A percentile compares a stretch with the other conserved stretches of the same genome.
Conservation (phyloP, 805 yeast species). For the Cephaloascus albidus region DNA sequence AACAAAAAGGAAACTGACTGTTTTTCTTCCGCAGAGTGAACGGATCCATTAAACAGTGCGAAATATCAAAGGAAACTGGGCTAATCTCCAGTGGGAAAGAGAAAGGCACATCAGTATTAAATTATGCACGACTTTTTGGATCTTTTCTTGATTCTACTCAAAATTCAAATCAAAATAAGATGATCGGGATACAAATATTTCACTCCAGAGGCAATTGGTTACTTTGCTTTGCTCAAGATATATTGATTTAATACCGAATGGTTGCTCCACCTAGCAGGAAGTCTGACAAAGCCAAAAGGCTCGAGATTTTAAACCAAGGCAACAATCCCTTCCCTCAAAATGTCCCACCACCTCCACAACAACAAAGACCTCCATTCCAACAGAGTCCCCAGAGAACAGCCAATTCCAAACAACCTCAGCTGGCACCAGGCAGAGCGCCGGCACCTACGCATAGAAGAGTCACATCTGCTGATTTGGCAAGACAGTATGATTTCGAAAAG, state of each 20-base stretch:
- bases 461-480: slow-evolving; percentile 32
- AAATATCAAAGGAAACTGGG: too few species aligned
- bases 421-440: neutral
- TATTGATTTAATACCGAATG: neutral
- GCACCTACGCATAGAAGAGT: slow-evolving; percentile 1
- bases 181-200: neutral
- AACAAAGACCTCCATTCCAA: neutral
- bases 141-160: too few species aligned
- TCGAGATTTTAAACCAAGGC: neutral
- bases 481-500: slow-evolving; percentile 50
- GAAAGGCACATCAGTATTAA: too few species aligned
- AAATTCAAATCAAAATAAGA: neutral
- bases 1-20: too few species aligned
- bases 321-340: neutral
- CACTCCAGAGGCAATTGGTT: neutral
- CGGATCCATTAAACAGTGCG: too few species aligned
- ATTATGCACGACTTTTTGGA: too few species aligned
- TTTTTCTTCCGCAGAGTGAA: too few species aligned
- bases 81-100: too few species aligned
- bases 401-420: neutral
- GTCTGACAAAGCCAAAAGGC: neutral
- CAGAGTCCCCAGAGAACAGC: neutral
- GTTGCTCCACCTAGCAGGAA: neutral
- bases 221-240: neutral
- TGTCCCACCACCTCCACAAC: neutral